Evolutionary conservation across 1,139 yeast species (phyloP).

Genomic region (Diutina neorugosa): DNA sequence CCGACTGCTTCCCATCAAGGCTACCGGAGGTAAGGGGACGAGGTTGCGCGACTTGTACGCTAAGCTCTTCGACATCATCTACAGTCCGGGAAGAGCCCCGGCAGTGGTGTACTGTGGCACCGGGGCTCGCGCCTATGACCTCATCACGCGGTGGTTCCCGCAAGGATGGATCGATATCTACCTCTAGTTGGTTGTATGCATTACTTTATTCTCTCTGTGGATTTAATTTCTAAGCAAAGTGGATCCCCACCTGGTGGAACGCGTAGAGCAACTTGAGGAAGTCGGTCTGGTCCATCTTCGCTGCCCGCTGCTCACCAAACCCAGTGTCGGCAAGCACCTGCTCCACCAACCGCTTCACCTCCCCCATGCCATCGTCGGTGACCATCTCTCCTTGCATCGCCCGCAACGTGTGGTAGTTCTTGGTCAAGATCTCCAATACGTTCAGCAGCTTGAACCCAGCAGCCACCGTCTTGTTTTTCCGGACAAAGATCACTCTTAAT

Average conservation of each 20-base stretch:
- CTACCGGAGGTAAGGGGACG: conserved; percentile 12
- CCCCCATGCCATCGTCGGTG: conserved; percentile 32
- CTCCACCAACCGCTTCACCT: conserved; percentile 41
- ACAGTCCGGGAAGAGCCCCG: conserved; percentile 14
- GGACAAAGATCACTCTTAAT: conserved; percentile 76
- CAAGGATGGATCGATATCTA: conserved; percentile 6
- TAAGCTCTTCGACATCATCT: conserved; percentile 41
- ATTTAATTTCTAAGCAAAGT: conserved; percentile 64
- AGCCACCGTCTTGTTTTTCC: conserved; percentile 85
- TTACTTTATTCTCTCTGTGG: background rate
- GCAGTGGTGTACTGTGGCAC: conserved; percentile 36
- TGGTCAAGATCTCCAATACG: conserved; percentile 74
- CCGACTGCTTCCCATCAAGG: conserved; percentile 22
- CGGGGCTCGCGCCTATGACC: conserved; percentile 36
- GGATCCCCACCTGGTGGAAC: conserved; percentile 94
- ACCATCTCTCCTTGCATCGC: conserved; percentile 47
- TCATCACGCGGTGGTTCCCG: conserved; percentile 23
- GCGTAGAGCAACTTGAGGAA: conserved; percentile 79
- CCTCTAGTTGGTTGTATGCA: background rate
- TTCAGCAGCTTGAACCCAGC: conserved; percentile 86
- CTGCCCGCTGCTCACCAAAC: conserved; percentile 76
- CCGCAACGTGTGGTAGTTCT: conserved; percentile 73
- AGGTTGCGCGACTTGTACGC: conserved; percentile 38
- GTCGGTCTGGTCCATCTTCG: conserved; percentile 91
- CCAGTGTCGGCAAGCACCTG: conserved; percentile 70